These are phyloP conservation scores for Solanum pimpinellifolium DNA, from an alignment of 257 asterid species.

Conservation along the genomic window DNA sequence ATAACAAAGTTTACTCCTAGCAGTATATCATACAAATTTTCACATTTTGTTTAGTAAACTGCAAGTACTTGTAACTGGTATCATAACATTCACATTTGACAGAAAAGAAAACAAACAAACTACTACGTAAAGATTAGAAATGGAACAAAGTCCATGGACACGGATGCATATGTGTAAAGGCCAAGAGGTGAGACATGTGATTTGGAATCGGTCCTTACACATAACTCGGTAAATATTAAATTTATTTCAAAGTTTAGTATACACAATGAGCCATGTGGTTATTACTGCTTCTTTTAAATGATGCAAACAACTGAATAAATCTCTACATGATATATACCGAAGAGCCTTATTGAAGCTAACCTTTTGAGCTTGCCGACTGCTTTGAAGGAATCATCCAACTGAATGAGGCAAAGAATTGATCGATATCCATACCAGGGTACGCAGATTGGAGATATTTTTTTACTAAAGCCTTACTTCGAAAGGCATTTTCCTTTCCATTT, in stretches of 20 bases:
- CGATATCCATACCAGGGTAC: constrained; percentile 18
- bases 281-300: not conserved
- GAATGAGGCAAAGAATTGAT: constrained; percentile 56
- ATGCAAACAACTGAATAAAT: not conserved
- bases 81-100: too few relatives aligned
- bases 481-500: constrained; percentile 10
- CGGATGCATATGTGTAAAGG: too few relatives aligned
- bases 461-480: constrained; percentile 47
- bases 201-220: too few relatives aligned
- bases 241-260: too few relatives aligned
- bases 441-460: constrained; percentile 13
- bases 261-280: too few relatives aligned
- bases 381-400: constrained; percentile 70
- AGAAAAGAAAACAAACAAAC: not conserved
- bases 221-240: too few relatives aligned
- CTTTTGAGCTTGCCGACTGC: constrained; percentile 7
- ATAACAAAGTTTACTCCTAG: too few relatives aligned
- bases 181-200: too few relatives aligned
- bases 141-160: not conserved
- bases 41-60: too few relatives aligned
- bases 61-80: too few relatives aligned
- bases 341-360: constrained; percentile 13
- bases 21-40: too few relatives aligned
- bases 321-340: not conserved
- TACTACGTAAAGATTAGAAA: not conserved